A percentile compares a stretch with the other conserved stretches of the same genome.
phyloP scores from a whole-genome alignment of 2,329 filamentous ascomycete species.

The Cryphonectria nitschkei region DNA sequence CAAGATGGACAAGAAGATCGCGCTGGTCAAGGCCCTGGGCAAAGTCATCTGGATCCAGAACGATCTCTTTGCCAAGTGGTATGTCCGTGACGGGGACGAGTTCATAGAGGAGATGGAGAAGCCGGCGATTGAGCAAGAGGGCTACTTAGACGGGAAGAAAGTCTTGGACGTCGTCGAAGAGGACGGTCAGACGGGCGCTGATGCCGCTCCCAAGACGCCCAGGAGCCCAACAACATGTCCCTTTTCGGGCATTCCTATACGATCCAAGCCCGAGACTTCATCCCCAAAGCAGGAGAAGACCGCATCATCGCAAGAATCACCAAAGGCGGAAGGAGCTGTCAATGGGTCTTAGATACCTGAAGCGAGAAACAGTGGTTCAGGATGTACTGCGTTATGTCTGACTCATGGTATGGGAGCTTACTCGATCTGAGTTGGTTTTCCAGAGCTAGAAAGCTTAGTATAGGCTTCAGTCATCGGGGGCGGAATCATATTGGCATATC shows the following conservation, averaged over 20 bases:
- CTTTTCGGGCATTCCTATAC: conserved; percentile 26
- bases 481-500: neutral
- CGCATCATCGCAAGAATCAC: neutral
- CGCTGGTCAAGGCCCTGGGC: conserved; percentile 73
- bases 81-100: conserved; percentile 71
- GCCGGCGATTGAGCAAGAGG: conserved; percentile 61
- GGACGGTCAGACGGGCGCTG: conserved; percentile 26
- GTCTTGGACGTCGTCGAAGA: conserved; percentile 51
- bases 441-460: neutral
- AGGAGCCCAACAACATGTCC: conserved; percentile 26
- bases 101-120: conserved; percentile 50
- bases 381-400: neutral
- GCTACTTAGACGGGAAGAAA: conserved; percentile 66
- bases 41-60: conserved; percentile 91
- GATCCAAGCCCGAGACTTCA: conserved; percentile 23
- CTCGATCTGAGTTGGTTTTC: neutral
- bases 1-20: conserved; percentile 69
- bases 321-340: neutral
- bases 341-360: neutral
- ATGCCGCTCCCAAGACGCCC: conserved; percentile 22
- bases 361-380: neutral
- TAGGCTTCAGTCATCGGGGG: neutral
- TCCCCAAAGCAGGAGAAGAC: conserved; percentile 26
- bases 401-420: neutral
- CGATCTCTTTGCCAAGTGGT: conserved; percentile 84